phyloP scores from a whole-genome alignment of 2,329 filamentous ascomycete genomes.

The Fusarium coicis region DNA sequence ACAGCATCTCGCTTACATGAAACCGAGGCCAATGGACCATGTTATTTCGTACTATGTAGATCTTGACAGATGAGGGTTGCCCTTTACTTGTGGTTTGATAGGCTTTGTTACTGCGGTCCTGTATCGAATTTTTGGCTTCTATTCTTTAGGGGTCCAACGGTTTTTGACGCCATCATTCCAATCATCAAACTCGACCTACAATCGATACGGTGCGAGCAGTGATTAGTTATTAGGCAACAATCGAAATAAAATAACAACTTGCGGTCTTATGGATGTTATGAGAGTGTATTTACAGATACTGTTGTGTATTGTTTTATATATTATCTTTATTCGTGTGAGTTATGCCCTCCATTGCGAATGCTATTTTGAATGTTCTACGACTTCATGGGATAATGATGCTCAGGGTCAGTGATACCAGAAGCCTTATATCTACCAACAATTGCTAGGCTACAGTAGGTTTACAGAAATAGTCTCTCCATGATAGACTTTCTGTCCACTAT shows the following conservation, averaged over 20 bases:
- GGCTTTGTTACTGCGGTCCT: too few species aligned
- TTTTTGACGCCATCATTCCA: slow-evolving; percentile 9
- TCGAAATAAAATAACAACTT: not conserved
- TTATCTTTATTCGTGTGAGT: too few species aligned
- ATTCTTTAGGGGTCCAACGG: not conserved
- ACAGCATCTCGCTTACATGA: not conserved
- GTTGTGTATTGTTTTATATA: not conserved
- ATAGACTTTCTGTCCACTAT: too few species aligned
- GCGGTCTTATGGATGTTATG: not conserved
- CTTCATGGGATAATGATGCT: too few species aligned
- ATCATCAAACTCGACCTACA: not conserved
- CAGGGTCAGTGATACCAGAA: not conserved
- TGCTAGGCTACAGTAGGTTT: not conserved
- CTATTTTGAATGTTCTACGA: fast-evolving
- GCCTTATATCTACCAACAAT: not conserved
- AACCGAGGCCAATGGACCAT: not conserved
- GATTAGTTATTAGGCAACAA: not conserved
- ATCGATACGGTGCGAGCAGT: too few species aligned
- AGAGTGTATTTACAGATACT: not conserved
- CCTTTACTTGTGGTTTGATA: not conserved
- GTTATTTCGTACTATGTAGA: not conserved
- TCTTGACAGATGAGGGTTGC: not conserved
- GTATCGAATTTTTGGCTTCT: not conserved
- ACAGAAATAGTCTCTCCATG: too few species aligned
- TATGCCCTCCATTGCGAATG: not conserved